Percentiles rank a stretch among this genome's conserved stretches.
Evolutionary conservation across 257 asterid genomes (phyloP).

Genomic region (Salvia miltiorrhiza): DNA sequence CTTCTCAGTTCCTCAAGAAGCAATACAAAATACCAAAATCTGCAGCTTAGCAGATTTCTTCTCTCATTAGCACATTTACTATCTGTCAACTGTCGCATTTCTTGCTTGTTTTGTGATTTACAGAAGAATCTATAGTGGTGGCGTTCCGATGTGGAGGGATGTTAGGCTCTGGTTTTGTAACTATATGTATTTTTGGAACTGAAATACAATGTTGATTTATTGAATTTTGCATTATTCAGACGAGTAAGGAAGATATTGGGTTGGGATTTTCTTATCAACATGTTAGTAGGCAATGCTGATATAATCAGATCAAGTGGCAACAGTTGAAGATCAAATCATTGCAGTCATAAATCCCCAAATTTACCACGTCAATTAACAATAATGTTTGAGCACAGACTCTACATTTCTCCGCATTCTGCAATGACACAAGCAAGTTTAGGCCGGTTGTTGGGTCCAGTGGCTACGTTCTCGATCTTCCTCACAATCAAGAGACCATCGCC

Average conservation of each 20-base stretch:
- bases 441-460: conserved; percentile 78
- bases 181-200: background rate
- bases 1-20: conserved; percentile 95
- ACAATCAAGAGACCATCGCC: conserved; percentile 87
- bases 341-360: background rate
- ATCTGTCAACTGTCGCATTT: background rate
- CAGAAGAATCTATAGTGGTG: too few relatives aligned
- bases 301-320: background rate
- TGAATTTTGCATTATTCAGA: background rate
- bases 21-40: conserved; percentile 89
- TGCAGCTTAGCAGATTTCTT: conserved; percentile 29
- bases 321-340: background rate
- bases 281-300: background rate
- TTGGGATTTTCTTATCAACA: background rate
- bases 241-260: background rate
- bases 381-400: conserved; percentile 11
- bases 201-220: background rate
- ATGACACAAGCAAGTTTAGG: conserved; percentile 82
- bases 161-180: background rate
- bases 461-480: conserved; percentile 95
- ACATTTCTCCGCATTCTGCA: conserved; percentile 98
- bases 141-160: background rate
- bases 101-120: background rate
- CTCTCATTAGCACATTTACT: background rate
- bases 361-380: background rate